Base-by-base conservation (phyloP, 805 yeast species). In the Candida michaelii region DNA sequence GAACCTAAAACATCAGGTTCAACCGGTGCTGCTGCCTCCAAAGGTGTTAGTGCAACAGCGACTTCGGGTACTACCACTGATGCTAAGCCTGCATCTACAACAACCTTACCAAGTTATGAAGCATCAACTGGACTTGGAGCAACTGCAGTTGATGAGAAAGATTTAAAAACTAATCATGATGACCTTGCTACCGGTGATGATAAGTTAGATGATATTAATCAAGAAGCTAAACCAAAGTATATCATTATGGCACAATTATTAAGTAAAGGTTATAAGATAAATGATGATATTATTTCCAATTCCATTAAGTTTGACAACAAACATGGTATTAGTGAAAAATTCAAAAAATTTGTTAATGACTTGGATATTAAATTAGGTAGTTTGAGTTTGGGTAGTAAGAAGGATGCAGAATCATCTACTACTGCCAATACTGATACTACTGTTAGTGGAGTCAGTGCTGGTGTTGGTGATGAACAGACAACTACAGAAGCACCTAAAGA, bases 151-250 rank as follows among this genome's bases (percentile, higher is more conserved):
- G 61, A 57, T 42, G 47, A 55, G 35, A 60, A 62, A 36, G 45
- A 56, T 17, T 21, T 34, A 21, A 13, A 21, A 6, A 19, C 34
- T 23, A 34, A 39, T 17, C 21, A 30, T 21, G 6, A 24, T 2
- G 29, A 57, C 13, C 54, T 61, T 10, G 36, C 27, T 23, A 63
- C 67, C 4, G 69, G 67, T 9, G 71, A 65, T 40, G 49, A 43
- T 8, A 39, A 49, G 10, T 61, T 62, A 38, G 73, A 66, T 39
- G 88, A 83, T 51, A 76, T 84, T 40, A 62, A 72, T 4, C 95
- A 85, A 64, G 95, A 86, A 55, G 79, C 77, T 46, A 85, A 85
- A 66, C 95, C 95, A 43, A 83, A 83, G 56, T 63, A 80, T 43
- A 79, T 88, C 14, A 80, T 86, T 45, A 67, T 85, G 65, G 91